Base-by-base conservation (phyloP, 164 flowering plant genomes). In the Cinnamomum chago region DNA sequence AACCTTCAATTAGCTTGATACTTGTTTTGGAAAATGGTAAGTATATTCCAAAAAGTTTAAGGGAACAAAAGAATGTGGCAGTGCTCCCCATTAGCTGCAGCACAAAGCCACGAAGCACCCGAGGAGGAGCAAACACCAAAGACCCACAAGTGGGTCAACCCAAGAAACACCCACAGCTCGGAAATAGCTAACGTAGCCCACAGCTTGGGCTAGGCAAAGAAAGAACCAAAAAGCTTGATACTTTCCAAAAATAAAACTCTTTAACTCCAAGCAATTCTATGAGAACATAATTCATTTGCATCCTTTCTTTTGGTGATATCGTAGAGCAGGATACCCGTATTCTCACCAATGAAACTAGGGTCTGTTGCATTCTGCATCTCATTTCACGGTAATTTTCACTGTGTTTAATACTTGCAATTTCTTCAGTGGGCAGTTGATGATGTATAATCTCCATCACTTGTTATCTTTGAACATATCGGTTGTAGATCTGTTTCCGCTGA, bases 401-500 rank as follows among this genome's bases (percentile, higher is more conserved):
- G 24, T 33, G 10, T 18, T 24, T 18, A 27, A 4, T 33, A 20
- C 5, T 40, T 6, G 60, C 52, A 1, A n/a, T 35, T 1, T 60
- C 28, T 27, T 17, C 50, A 2, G 2, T 35, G 5, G 52, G 70
- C 33, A 74, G 15, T 67, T 15, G 22, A 15, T 25, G 40, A 15
- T 52, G 50, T 5, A 74, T 47, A 22, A 74, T 66, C 62, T 50
- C 62, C 50, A 66, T 25, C 24, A 66, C 33, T 20, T 30, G 52
- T 2, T 69, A 18, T 52, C 70, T 17, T 23, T 50, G 33, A 74
- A 74, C 73, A 68, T 68, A 2, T 67, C 77, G 71, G 73, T 75
- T 2, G 79, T 80, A 2, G 82, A 85, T 65, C 77, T 72, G 62
- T 58, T 84, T 7, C 84, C 84, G 13, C 76, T 82, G 14, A 80